phyloP scores from a whole-genome alignment of 257 asterid species.

The Mentha longifolia region DNA sequence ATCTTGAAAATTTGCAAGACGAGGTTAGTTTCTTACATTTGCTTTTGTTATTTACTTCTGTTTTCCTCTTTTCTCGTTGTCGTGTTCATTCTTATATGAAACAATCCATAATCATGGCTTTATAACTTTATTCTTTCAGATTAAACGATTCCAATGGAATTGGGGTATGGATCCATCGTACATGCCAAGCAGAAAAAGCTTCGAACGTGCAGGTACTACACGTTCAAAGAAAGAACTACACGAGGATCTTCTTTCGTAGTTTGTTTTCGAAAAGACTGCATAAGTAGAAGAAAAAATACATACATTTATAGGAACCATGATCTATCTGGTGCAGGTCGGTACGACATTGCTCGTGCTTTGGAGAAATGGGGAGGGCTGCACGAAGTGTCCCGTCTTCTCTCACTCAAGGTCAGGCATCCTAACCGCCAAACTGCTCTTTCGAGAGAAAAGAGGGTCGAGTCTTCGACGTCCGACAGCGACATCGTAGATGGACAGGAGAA shows the following conservation, averaged over 20 bases:
- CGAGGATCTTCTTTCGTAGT: too few relatives aligned
- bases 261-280: too few relatives aligned
- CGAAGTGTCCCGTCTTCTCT: constrained; percentile 86
- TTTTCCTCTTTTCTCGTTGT: background rate
- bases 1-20: constrained; percentile 82
- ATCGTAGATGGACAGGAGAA: constrained; percentile 44
- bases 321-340: constrained; percentile 61
- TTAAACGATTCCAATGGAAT: constrained; percentile 79
- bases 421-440: constrained; percentile 59
- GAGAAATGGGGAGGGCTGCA: constrained; percentile 99
- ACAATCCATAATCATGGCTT: background rate
- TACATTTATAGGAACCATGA: background rate
- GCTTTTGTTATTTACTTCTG: background rate
- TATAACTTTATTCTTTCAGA: constrained; percentile 43
- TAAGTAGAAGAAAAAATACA: too few relatives aligned
- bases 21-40: constrained; percentile 63
- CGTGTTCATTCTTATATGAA: too few relatives aligned
- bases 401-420: constrained; percentile 83
- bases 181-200: constrained; percentile 97
- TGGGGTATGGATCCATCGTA: constrained; percentile 96
- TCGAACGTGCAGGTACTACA: constrained; percentile 98
- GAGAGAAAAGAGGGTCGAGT: constrained; percentile 62
- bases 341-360: constrained; percentile 88
- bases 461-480: constrained; percentile 21
- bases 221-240: too few relatives aligned